Evolutionary conservation across 2,329 filamentous ascomycete species (phyloP).

Genomic region (Shiraia bambusicola): DNA sequence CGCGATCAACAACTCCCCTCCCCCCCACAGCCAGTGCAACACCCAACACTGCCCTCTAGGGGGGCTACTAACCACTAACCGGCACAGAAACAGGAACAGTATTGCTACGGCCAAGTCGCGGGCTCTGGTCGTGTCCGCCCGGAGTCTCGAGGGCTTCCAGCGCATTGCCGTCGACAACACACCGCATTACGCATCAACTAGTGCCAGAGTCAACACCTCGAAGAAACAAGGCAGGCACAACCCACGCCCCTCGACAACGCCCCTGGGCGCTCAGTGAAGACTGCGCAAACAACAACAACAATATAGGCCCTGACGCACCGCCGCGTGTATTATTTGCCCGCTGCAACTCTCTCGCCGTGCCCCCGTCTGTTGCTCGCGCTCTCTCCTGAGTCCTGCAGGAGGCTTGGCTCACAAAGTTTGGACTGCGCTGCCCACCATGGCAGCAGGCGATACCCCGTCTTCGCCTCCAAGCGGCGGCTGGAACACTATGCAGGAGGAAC

Average conservation of each 20-base stretch:
- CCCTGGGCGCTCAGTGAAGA: constrained; percentile 3
- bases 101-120: constrained; percentile 9
- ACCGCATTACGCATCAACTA: too few relatives aligned
- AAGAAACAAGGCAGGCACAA: constrained; percentile 21
- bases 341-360: constrained; percentile 14
- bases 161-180: constrained; percentile 25
- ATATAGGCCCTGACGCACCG: neutral
- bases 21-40: constrained; percentile 24
- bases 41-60: constrained; percentile 23
- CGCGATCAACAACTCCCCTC: constrained; percentile 25
- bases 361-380: constrained; percentile 17
- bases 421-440: constrained; percentile 29
- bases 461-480: constrained; percentile 37
- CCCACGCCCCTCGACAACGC: constrained; percentile 13
- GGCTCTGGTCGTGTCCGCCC: constrained; percentile 15
- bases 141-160: constrained; percentile 20
- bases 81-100: constrained; percentile 29
- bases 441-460: constrained; percentile 30
- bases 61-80: constrained; percentile 39
- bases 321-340: constrained; percentile 6
- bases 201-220: constrained; percentile 28
- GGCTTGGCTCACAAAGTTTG: constrained; percentile 11
- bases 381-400: constrained; percentile 28
- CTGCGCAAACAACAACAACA: constrained; percentile 5
- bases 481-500: constrained; percentile 64